phyloP scores from a whole-genome alignment of 768 basidiomycete species.

The Hysterangium stoloniferum region DNA sequence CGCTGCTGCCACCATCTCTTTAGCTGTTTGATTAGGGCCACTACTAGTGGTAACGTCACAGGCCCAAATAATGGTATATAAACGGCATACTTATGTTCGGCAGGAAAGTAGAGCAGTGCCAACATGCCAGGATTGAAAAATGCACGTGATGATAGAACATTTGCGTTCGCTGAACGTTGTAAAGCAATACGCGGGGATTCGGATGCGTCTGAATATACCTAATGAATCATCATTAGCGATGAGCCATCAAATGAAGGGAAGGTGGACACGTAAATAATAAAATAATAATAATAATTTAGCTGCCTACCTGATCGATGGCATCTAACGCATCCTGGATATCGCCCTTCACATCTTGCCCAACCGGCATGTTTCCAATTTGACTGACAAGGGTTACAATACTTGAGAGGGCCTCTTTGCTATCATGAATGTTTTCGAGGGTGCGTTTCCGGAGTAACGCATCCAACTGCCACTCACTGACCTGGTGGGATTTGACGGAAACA shows the following conservation, averaged over 20 bases:
- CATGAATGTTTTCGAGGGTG: conserved; percentile 57
- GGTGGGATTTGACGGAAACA: conserved; percentile 22
- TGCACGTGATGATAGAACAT: conserved; percentile 66
- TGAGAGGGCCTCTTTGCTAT: conserved; percentile 63
- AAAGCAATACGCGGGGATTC: conserved; percentile 40
- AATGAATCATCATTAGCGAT: conserved; percentile 1
- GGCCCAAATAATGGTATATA: conserved; percentile 95
- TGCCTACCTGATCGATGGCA: conserved; percentile 63
- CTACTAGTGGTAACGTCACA: conserved; percentile 72
- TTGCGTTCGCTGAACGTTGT: conserved; percentile 51
- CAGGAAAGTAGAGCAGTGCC: conserved; percentile 92
- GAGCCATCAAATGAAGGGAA: conserved; percentile 2
- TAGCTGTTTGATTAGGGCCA: conserved; percentile 68
- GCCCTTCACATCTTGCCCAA: conserved; percentile 64
- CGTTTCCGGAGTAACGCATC: conserved; percentile 70
- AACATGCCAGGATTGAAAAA: conserved; percentile 98
- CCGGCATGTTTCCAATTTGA: conserved; percentile 89
- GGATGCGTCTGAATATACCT: conserved; percentile 35
- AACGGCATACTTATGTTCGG: conserved; percentile 96
- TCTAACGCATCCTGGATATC: conserved; percentile 65
- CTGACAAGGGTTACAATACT: conserved; percentile 81
- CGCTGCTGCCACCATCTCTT: conserved; percentile 43
- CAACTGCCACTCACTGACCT: conserved; percentile 69
- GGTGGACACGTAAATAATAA: too few species aligned
- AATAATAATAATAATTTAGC: background rate